Percentiles rank a stretch among this genome's conserved stretches.
These are phyloP conservation scores for Aureobasidium subglaciale DNA, from an alignment of 2,329 filamentous ascomycete genomes.

Conservation along the genomic window DNA sequence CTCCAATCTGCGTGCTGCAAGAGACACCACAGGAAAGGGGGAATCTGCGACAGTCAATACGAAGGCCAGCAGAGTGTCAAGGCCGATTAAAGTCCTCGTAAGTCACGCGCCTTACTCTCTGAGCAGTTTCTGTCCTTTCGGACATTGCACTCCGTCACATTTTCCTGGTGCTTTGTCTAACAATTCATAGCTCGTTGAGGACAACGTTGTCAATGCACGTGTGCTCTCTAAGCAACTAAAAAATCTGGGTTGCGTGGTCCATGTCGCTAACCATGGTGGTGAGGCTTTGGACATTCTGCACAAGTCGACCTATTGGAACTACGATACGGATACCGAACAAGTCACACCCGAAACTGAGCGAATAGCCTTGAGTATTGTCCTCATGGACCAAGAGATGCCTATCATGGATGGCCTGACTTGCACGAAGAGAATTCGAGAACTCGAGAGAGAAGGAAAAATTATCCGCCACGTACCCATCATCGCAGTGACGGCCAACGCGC, in stretches of 20 bases:
- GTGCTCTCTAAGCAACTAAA: constrained; percentile 45
- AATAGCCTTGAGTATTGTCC: constrained; percentile 42
- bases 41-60: background rate
- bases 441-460: constrained; percentile 57
- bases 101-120: constrained; percentile 22
- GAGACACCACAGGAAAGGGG: constrained; percentile 17
- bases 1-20: background rate
- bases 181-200: constrained; percentile 33
- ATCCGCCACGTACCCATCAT: constrained; percentile 66
- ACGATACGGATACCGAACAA: constrained; percentile 13
- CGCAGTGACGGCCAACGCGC: constrained; percentile 75
- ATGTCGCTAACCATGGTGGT: constrained; percentile 41
- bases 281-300: constrained; percentile 41
- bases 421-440: constrained; percentile 59
- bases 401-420: constrained; percentile 76
- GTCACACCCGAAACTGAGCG: background rate
- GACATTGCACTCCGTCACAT: background rate
- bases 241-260: constrained; percentile 40
- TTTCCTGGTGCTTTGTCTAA: background rate
- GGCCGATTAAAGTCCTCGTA: constrained; percentile 4
- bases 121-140: background rate
- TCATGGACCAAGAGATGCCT: constrained; percentile 77
- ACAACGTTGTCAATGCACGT: constrained; percentile 42
- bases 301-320: constrained; percentile 36
- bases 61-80: background rate